Base-by-base conservation (phyloP, 305 asterid genomes). In the Fraxinus greggii region DNA sequence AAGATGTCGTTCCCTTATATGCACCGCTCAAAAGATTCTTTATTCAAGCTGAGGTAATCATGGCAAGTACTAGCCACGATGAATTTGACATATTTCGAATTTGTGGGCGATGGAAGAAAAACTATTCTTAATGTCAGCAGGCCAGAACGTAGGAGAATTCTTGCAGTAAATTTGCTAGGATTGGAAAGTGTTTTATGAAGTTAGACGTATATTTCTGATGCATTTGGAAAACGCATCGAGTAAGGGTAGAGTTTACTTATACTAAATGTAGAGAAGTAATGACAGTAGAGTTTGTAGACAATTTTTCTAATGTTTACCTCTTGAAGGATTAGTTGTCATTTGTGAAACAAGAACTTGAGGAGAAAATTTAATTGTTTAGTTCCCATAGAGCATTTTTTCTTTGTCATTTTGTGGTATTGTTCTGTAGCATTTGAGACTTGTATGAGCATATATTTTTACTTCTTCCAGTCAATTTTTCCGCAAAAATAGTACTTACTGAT, bases 171-270 rank as follows among this genome's bases (percentile, higher is more conserved):
- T 78, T 85, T 83, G 88, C 84, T 82, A 76, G 74, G 83, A 84
- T 79, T 79, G 85, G 79, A 84, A 83, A 81, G 65, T 72, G 67
- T 31, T 33, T 31, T 45, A 81, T 75, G 85, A 79, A 78, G 81
- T 85, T 79, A 74, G 83, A 78, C 85, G 78, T 78, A 80, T 65
- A 24, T 31, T 15, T 29, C 84, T 79, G 84, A 65, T 65, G 74
- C 74, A 67, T 67, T 84, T 79, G 83, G 86, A 84, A 80, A 77
- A 83, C 59, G 82, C 85, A 77, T 82, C 83, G 81, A 78, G 85
- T 74, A 69, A 85, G 77, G 28, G 32, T 72, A 69, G 84, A 79
- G 79, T 83, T 78, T 77, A 75, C 45, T 59, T 70, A 45, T 81
- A 78, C 73, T 61, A 79, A 72, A 75, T 77, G 85, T 83, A 61